phyloP scores from a whole-genome alignment of 176 grass and related monocot species.

The Triticum dicoccoides region DNA sequence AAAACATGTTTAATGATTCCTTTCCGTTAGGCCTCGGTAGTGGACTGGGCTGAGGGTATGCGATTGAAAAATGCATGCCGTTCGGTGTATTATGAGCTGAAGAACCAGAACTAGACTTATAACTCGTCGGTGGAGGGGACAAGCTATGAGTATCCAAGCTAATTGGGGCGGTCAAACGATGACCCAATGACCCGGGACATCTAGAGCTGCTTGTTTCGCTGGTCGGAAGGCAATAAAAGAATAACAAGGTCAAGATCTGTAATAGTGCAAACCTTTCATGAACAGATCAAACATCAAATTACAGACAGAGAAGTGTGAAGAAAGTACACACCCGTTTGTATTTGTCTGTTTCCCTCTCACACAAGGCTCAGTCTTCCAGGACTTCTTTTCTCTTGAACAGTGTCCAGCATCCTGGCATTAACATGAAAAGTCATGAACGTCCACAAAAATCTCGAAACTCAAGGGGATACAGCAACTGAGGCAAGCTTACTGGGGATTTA shows the following conservation, averaged over 20 bases:
- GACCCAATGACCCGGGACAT: slow-evolving; percentile 40
- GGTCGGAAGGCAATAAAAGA: background rate
- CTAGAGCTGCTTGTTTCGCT: slow-evolving; percentile 48
- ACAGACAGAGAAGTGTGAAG: background rate
- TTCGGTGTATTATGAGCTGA: slow-evolving; percentile 22
- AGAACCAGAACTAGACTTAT: slow-evolving; percentile 48
- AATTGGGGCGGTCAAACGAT: slow-evolving; percentile 31
- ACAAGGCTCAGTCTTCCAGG: slow-evolving; percentile 48
- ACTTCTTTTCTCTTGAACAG: slow-evolving; percentile 44
- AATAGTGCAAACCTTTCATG: slow-evolving; percentile 1
- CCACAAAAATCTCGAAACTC: background rate
- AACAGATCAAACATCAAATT: slow-evolving; percentile 4
- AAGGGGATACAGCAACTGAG: background rate
- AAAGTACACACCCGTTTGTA: slow-evolving; percentile 40
- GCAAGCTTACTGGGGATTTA: slow-evolving; percentile 56
- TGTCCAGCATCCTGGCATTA: slow-evolving; percentile 50
- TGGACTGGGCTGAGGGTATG: slow-evolving; percentile 35
- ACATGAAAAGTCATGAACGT: slow-evolving; percentile 1
- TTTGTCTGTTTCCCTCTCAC: slow-evolving; percentile 47
- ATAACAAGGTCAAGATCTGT: background rate
- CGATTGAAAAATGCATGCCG: slow-evolving; percentile 34
- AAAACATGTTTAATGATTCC: slow-evolving; percentile 44
- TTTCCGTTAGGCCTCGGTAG: slow-evolving; percentile 49
- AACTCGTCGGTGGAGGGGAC: slow-evolving; percentile 34
- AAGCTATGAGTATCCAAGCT: slow-evolving; percentile 44